Base-by-base conservation (phyloP, 345 rosid genomes). In the Kandelia obovata region DNA sequence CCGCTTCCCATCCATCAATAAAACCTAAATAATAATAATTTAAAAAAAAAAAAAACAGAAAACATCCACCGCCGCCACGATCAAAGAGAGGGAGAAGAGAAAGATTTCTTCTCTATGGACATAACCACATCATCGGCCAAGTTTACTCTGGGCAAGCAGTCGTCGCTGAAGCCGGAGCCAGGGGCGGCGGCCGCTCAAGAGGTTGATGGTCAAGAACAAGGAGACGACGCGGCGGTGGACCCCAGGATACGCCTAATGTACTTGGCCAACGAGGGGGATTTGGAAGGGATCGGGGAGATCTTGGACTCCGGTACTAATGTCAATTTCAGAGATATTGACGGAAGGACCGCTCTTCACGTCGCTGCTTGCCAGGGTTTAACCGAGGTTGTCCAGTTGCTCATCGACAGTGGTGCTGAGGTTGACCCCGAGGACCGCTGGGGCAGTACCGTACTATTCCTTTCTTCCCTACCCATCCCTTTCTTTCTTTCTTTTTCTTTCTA, bases 341-440 rank as follows among this genome's bases (percentile, higher is more conserved):
- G 71, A 69, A 86, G 97, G 68, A 89, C 96, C 17, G 97, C 97
- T 30, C 88, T 93, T 62, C 98, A 91, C 73, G 78, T 91, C 59
- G 98, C 97, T 49, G 84, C 98, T 26, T 93, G 98, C 76, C 97
- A 91, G 61, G 94, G 94, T 0, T 74, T 72, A 16, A 66, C 77
- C 15, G 91, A 89, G 17, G 89, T 85, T 0, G 92, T 84, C 35
- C 76, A 77, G 32, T 73, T 91, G 72, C 84, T 93, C 75, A 80
- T 91, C n/a, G 69, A 85, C 59, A 76, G 76, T 6, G 83, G 86
- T 6, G 94, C 96, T 1, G 69, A 72, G 7, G 77, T 88, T 52
- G 88, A 93, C 64, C 75, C 84, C 71, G 77, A 87, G 58, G 97
- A 93, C 71, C 90, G 98, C 0, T 91, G 98, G 97, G 98, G 96